Percentiles rank a stretch among this genome's conserved stretches.
phyloP scores from a whole-genome alignment of 225 moss, liverwort and hornwort genomes.

The Polytrichum formosum region DNA sequence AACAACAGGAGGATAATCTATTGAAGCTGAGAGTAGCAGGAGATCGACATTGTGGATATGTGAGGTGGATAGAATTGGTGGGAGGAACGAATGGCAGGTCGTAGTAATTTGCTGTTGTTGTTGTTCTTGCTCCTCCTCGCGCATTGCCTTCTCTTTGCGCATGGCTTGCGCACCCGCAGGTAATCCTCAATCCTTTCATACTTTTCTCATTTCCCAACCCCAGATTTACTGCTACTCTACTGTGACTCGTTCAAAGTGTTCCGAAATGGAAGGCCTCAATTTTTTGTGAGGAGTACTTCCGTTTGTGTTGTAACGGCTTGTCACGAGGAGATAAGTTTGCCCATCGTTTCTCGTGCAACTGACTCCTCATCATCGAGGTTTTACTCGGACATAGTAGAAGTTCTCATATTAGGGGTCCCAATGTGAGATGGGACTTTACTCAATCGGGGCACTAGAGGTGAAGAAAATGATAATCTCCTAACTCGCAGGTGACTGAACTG shows the following conservation, averaged over 20 bases:
- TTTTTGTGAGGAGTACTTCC: not conserved
- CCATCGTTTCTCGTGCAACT: too few species aligned
- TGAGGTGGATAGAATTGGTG: not conserved
- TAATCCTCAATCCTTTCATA: conserved; percentile 4
- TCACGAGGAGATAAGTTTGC: conserved; percentile 1
- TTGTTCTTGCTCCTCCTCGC: conserved; percentile 18
- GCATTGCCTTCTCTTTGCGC: conserved; percentile 30
- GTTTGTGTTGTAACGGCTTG: not conserved
- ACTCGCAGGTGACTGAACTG: too few species aligned
- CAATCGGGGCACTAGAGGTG: too few species aligned
- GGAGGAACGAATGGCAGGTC: conserved; percentile 38
- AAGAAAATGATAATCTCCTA: too few species aligned
- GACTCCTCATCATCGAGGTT: too few species aligned
- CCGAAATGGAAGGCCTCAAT: not conserved
- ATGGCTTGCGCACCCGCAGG: conserved; percentile 29
- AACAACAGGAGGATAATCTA: conserved; percentile 5
- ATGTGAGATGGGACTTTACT: too few species aligned
- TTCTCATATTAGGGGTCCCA: too few species aligned
- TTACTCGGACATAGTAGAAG: too few species aligned
- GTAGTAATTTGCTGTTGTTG: conserved; percentile 9
- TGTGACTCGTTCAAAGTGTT: not conserved
- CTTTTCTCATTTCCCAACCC: not conserved
- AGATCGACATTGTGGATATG: conserved; percentile 6
- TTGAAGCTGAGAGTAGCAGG: conserved; percentile 1
- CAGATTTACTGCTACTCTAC: not conserved